phyloP scores from a whole-genome alignment of 768 basidiomycete genomes.

The Suillus tomentosus region DNA sequence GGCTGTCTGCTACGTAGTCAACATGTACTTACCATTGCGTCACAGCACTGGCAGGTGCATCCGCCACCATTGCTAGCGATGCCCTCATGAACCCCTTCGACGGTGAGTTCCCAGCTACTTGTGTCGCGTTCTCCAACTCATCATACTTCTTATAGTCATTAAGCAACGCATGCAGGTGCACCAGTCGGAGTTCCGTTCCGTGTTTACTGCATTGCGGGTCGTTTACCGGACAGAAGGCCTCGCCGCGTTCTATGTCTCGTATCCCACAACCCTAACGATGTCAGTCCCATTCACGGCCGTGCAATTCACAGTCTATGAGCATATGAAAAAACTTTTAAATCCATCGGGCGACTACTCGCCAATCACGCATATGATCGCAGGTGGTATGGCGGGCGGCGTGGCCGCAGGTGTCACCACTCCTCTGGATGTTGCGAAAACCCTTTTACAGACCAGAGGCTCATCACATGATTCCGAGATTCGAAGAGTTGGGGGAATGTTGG shows the following conservation, averaged over 20 bases:
- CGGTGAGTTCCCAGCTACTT: slow-evolving; percentile 53
- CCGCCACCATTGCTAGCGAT: slow-evolving; percentile 93
- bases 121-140: slow-evolving; percentile 13
- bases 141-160: slow-evolving; percentile 64
- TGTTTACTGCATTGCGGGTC: slow-evolving; percentile 79
- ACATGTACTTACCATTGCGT: slow-evolving; percentile 17
- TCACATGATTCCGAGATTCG: slow-evolving; percentile 85
- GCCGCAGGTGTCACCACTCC: slow-evolving; percentile 97
- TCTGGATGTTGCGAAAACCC: slow-evolving; percentile 95
- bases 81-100: slow-evolving; percentile 99
- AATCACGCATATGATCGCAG: slow-evolving; percentile 88
- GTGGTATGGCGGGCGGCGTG: slow-evolving; percentile 89
- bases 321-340: slow-evolving; percentile 84
- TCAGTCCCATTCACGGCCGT: slow-evolving; percentile 98
- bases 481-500: slow-evolving; percentile 77
- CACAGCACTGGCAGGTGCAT: slow-evolving; percentile 87
- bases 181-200: slow-evolving; percentile 87
- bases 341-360: slow-evolving; percentile 89
- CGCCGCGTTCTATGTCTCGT: slow-evolving; percentile 94
- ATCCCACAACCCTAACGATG: slow-evolving; percentile 96
- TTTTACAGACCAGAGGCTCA: slow-evolving; percentile 93
- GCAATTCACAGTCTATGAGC: slow-evolving; percentile 96
- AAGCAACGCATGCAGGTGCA: slow-evolving; percentile 99
- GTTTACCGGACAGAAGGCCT: slow-evolving; percentile 88
- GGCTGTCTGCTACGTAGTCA: background rate